Evolutionary conservation across 129 eudicot species (phyloP).

Genomic region (Pulicaria dysenterica): DNA sequence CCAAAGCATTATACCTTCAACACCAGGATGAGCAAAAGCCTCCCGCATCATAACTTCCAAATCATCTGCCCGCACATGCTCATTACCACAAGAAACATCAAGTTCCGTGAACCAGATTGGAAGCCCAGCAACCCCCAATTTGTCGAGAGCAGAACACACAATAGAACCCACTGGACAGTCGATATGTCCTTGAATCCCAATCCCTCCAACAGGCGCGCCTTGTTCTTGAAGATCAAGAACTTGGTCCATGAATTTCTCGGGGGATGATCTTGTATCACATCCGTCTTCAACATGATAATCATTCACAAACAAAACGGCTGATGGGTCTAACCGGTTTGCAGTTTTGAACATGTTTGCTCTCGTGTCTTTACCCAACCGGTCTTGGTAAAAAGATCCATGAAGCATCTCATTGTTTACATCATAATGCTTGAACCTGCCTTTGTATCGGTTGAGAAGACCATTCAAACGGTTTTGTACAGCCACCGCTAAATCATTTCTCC

Average conservation of each 20-base stretch:
- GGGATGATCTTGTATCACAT: constrained; percentile 64
- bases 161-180: constrained; percentile 73
- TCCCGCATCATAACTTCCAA: constrained; percentile 85
- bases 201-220: constrained; percentile 83
- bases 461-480: constrained; percentile 76
- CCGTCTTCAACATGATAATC: constrained; percentile 90
- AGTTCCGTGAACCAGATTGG: constrained; percentile 94
- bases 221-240: constrained; percentile 69
- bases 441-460: constrained; percentile 70
- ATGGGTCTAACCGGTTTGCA: constrained; percentile 68
- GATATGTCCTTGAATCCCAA: constrained; percentile 86
- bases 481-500: constrained; percentile 45
- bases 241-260: constrained; percentile 73
- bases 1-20: constrained; percentile 89
- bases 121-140: constrained; percentile 61
- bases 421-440: constrained; percentile 78
- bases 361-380: constrained; percentile 65
- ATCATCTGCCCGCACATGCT: constrained; percentile 83
- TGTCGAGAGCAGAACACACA: constrained; percentile 63
- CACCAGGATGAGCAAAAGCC: constrained; percentile 83
- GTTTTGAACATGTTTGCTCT: constrained; percentile 67
- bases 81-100: constrained; percentile 70
- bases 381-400: constrained; percentile 83
- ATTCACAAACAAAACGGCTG: constrained; percentile 65
- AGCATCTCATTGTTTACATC: constrained; percentile 96